Evolutionary conservation across 2,329 filamentous ascomycete species (phyloP).

Genomic region (Phyllosticta ampelicida): DNA sequence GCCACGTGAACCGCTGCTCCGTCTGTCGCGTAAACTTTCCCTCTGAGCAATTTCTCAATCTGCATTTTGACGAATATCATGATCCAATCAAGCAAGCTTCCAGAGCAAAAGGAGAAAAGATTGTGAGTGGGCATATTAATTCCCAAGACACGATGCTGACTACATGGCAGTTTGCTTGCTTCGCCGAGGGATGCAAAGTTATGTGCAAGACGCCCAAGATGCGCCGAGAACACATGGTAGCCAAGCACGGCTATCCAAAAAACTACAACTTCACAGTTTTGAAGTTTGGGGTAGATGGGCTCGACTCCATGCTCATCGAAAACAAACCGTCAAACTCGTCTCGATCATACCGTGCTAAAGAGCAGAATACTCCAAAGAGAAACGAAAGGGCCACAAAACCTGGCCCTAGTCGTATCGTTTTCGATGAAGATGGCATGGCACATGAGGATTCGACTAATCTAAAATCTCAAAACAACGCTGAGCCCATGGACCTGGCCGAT

Average conservation of each 20-base stretch:
- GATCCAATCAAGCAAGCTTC: conserved; percentile 65
- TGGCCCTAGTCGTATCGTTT: not conserved
- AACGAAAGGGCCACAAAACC: not conserved
- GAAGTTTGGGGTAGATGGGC: conserved; percentile 78
- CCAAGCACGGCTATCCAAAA: conserved; percentile 67
- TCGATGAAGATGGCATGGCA: not conserved
- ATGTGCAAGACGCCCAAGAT: conserved; percentile 77
- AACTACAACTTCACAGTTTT: conserved; percentile 48
- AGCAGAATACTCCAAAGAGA: not conserved
- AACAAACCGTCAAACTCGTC: not conserved
- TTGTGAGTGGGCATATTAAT: conserved; percentile 42
- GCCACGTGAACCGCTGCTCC: conserved; percentile 73
- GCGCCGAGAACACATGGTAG: conserved; percentile 76
- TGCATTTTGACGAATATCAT: conserved; percentile 89
- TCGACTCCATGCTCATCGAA: conserved; percentile 58
- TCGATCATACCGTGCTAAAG: not conserved
- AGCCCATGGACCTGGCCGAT: not conserved
- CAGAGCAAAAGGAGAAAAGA: conserved; percentile 75
- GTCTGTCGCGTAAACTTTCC: conserved; percentile 85
- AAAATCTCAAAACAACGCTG: not conserved
- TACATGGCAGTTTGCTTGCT: conserved; percentile 62
- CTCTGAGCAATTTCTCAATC: conserved; percentile 62
- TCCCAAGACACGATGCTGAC: not conserved
- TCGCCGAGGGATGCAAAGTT: conserved; percentile 77
- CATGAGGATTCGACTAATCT: not conserved